These are phyloP conservation scores for Priceomyces haplophilus DNA, from an alignment of 805 yeast genomes.

Conservation along the genomic window DNA sequence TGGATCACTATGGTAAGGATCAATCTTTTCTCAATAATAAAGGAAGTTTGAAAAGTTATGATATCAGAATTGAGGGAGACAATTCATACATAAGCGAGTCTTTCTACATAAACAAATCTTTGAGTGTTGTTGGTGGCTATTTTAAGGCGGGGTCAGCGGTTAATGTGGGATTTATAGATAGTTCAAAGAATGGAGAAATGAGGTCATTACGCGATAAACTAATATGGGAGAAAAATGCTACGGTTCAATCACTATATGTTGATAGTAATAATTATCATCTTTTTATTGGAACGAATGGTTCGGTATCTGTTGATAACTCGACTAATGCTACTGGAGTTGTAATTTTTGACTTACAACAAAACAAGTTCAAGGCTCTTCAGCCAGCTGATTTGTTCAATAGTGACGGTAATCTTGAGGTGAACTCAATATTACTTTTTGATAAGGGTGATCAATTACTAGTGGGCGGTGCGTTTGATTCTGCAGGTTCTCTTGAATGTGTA, in stretches of 20 bases:
- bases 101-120: slow-evolving; percentile 45
- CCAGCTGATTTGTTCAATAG: slow-evolving; percentile 47
- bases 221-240: slow-evolving; percentile 24
- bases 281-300: slow-evolving; percentile 47
- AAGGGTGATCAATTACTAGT: slow-evolving; percentile 47
- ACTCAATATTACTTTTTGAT: slow-evolving; percentile 34
- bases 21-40: slow-evolving; percentile 24
- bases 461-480: slow-evolving; percentile 68
- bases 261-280: slow-evolving; percentile 32
- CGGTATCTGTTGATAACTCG: slow-evolving; percentile 18
- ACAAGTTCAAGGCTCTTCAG: slow-evolving; percentile 42
- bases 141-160: slow-evolving; percentile 33
- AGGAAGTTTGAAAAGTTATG: slow-evolving; percentile 19
- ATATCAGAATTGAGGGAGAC: slow-evolving; percentile 20
- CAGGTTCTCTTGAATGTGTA: slow-evolving; percentile 56
- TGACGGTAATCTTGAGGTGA: slow-evolving; percentile 34
- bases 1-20: slow-evolving; percentile 27
- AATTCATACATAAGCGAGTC: slow-evolving; percentile 26
- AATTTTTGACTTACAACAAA: slow-evolving; percentile 47
- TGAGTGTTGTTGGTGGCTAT: slow-evolving; percentile 59
- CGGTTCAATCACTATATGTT: slow-evolving; percentile 32
- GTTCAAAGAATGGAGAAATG: slow-evolving; percentile 14
- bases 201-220: slow-evolving; percentile 20
- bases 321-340: slow-evolving; percentile 43
- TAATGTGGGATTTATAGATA: slow-evolving; percentile 30